These are phyloP conservation scores for Sporothrix sp. DNA, from an alignment of 2,329 filamentous ascomycete genomes.

Conservation along the genomic window DNA sequence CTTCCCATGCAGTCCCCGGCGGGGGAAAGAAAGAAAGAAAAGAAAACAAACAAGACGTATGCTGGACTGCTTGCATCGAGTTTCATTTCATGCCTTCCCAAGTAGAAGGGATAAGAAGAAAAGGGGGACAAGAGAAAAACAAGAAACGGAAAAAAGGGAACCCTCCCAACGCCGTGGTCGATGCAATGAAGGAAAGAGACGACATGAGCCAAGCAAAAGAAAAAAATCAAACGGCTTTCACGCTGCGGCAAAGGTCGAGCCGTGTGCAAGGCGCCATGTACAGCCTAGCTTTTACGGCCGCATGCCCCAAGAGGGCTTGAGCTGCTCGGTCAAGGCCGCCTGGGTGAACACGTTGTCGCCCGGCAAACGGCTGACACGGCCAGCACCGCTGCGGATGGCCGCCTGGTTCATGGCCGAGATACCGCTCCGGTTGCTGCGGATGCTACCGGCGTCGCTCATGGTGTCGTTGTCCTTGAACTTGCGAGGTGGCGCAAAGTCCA, in stretches of 20 bases:
- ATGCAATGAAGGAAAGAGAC: slow-evolving; percentile 5
- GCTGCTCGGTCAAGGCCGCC: slow-evolving; percentile 51
- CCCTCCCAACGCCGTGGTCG: background rate
- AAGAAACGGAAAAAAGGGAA: slow-evolving; percentile 1
- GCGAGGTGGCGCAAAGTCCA: slow-evolving; percentile 73
- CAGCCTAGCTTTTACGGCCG: slow-evolving; percentile 25
- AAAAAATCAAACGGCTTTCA: too few species aligned
- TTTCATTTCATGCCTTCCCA: background rate
- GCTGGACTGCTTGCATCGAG: background rate
- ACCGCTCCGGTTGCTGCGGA: slow-evolving; percentile 64
- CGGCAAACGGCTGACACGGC: slow-evolving; percentile 76
- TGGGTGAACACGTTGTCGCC: slow-evolving; percentile 71
- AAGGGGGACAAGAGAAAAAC: too few species aligned
- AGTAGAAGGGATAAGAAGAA: background rate
- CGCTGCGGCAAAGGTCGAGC: too few species aligned
- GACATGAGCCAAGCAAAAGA: background rate
- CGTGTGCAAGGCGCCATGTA: background rate
- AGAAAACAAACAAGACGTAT: slow-evolving; percentile 5
- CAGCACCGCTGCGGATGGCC: slow-evolving; percentile 72
- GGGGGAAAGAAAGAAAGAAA: background rate
- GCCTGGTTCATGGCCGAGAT: slow-evolving; percentile 61
- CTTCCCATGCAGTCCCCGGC: background rate
- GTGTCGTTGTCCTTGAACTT: slow-evolving; percentile 56
- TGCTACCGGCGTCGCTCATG: slow-evolving; percentile 58
- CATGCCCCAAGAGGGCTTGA: slow-evolving; percentile 53